Evolutionary conservation across 2,329 filamentous ascomycete species (phyloP), one percentile per base, ranked within the genome.

Genomic region (Xenoacremonium recifei): DNA sequence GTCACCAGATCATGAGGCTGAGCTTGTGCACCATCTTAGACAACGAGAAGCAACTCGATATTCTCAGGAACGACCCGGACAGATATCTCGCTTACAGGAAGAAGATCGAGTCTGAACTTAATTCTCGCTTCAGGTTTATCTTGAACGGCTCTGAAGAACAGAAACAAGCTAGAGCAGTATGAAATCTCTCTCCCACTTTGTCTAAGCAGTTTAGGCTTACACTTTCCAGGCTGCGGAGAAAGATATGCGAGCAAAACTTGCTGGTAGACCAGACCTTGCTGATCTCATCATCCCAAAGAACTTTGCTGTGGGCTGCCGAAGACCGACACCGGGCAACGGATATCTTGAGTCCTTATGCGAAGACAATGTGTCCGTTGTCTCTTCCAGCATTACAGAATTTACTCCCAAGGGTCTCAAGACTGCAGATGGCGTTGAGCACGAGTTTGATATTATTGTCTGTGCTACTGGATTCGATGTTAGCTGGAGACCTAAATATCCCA

Each of bases 81-180:
- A 69, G 62, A 13, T 83, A 83, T 50, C 61, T 79, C 1, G 54
- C 61, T 6, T 79, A 77, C 51, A 67, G 75, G 19, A 75, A 71
- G 45, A 61, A 62, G 15, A 58, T 77, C 6, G 73, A 78, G 45
- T 57, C 67, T 1, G 73, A 70, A 19, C 62, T 79, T 13, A 79
- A 77, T 45, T 67, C 70, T 34, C 65, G 72, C 17, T 79, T 78
- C 63, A 72, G 72, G 34, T 71, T 77, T 57, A 76, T 76, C 51
- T 61, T 73, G 48, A 75, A 73, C 51, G 70, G 69, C n/a, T 47
- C 44, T n/a, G 34, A 38, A 11, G 44, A 44, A 10, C 44, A 47
- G 21, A 19, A 30, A 25, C 37, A 47, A 18, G 44, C 44, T 6
- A 36, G 44, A 16, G 21, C 29, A 13, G 42, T 37, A 4, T 27